Percentiles rank a stretch among this genome's conserved stretches.
These are phyloP conservation scores for Bombardia bombarda DNA, from an alignment of 495 filamentous ascomycete species.

Conservation along the genomic window DNA sequence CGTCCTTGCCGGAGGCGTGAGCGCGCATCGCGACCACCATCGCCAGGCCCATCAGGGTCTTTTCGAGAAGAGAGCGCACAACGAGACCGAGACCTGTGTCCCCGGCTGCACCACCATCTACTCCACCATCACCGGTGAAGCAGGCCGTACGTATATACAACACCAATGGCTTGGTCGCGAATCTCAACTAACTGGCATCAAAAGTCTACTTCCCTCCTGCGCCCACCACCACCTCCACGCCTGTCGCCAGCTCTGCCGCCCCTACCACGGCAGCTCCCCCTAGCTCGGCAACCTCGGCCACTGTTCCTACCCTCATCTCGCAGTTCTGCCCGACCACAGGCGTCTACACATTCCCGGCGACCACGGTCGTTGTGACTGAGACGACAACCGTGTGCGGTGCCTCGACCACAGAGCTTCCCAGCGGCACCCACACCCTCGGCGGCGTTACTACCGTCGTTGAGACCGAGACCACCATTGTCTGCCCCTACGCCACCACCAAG, in stretches of 20 bases:
- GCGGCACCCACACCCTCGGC: slow-evolving; percentile 64
- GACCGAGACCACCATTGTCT: slow-evolving; percentile 61
- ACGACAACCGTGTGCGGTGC: slow-evolving; percentile 60
- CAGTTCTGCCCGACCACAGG: slow-evolving; percentile 65
- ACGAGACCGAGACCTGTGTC: slow-evolving; percentile 33
- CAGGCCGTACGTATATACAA: slow-evolving; percentile 43
- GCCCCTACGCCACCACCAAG: slow-evolving; percentile 62
- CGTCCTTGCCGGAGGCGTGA: slow-evolving; percentile 55
- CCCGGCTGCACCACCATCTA: slow-evolving; percentile 65
- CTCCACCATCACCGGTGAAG: slow-evolving; percentile 48
- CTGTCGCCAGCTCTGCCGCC: slow-evolving; percentile 10
- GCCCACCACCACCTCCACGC: slow-evolving; percentile 15
- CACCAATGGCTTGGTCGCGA: not conserved
- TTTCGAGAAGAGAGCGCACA: slow-evolving; percentile 43
- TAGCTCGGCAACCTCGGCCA: slow-evolving; percentile 24
- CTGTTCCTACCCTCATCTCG: slow-evolving; percentile 57
- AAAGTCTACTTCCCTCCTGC: slow-evolving; percentile 25
- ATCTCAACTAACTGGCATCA: not conserved
- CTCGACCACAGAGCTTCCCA: slow-evolving; percentile 51
- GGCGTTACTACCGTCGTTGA: slow-evolving; percentile 70
- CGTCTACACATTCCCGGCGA: slow-evolving; percentile 73
- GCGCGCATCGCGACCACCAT: slow-evolving; percentile 46
- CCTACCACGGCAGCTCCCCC: no score
- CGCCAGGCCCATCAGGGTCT: slow-evolving; percentile 52
- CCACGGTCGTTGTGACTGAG: slow-evolving; percentile 59